Evolutionary conservation across 495 filamentous ascomycete genomes (phyloP).

Genomic region (Lepraria neglecta): DNA sequence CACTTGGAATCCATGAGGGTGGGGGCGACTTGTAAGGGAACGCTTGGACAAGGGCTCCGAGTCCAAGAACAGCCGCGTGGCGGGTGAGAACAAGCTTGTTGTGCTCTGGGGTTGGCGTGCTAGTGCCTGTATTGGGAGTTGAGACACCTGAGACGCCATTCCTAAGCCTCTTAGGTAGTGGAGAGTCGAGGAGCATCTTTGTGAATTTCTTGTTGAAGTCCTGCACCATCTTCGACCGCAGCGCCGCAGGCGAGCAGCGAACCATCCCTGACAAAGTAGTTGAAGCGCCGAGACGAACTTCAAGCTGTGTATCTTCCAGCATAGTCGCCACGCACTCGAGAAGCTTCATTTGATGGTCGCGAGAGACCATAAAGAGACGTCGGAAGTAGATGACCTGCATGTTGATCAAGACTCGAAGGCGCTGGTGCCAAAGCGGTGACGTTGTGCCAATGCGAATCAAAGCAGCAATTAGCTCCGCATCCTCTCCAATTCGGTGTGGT

Average conservation of each 20-base stretch:
- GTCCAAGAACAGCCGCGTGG: constrained; percentile 86
- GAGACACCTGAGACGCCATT: constrained; percentile 36
- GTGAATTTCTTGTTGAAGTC: constrained; percentile 75
- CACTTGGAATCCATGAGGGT: constrained; percentile 88
- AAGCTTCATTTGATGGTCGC: constrained; percentile 65
- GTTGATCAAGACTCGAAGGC: constrained; percentile 93
- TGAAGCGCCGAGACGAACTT: constrained; percentile 88
- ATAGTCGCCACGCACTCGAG: constrained; percentile 89
- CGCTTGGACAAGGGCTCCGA: constrained; percentile 89
- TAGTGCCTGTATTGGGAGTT: constrained; percentile 52
- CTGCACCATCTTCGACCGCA: constrained; percentile 69
- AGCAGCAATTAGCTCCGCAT: constrained; percentile 72
- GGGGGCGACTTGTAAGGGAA: constrained; percentile 95
- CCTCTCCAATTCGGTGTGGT: constrained; percentile 80
- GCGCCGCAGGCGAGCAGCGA: constrained; percentile 79
- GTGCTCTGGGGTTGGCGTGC: constrained; percentile 75
- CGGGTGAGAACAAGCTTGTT: constrained; percentile 71
- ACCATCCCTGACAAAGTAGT: constrained; percentile 96
- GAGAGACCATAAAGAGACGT: constrained; percentile 85
- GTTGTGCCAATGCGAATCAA: constrained; percentile 85
- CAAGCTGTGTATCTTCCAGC: constrained; percentile 85
- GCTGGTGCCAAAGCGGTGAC: constrained; percentile 91
- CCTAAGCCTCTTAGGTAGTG: constrained; percentile 69
- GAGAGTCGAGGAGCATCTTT: constrained; percentile 66
- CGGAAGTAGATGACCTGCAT: constrained; percentile 99